Evolutionary conservation across 2,329 filamentous ascomycete species (phyloP).

Genomic region (Ceratocystis lukuohia): DNA sequence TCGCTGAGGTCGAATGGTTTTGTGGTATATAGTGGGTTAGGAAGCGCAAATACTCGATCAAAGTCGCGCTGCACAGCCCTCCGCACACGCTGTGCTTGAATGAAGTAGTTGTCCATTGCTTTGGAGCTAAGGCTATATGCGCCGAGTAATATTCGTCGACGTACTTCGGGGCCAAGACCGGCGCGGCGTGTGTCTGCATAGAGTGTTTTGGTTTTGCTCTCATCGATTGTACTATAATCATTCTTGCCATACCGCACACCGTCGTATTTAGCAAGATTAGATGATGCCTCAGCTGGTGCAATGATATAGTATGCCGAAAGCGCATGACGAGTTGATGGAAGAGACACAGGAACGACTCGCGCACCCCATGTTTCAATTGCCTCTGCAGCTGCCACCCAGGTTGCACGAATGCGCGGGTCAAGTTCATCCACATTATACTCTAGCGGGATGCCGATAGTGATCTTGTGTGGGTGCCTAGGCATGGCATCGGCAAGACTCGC

Average conservation of each 20-base stretch:
- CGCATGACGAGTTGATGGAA: slow-evolving; percentile 73
- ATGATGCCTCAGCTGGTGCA: slow-evolving; percentile 86
- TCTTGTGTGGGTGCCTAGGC: slow-evolving; percentile 23
- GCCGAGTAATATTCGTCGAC: slow-evolving; percentile 74
- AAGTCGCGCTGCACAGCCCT: slow-evolving; percentile 78
- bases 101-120: slow-evolving; percentile 92
- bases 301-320: slow-evolving; percentile 91
- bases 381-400: slow-evolving; percentile 53
- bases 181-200: slow-evolving; percentile 63
- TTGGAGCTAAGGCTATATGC: slow-evolving; percentile 81
- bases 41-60: slow-evolving; percentile 56
- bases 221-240: slow-evolving; percentile 31
- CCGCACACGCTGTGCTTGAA: slow-evolving; percentile 80
- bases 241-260: slow-evolving; percentile 79
- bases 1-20: slow-evolving; percentile 45
- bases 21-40: slow-evolving; percentile 51
- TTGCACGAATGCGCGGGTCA: slow-evolving; percentile 49
- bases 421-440: slow-evolving; percentile 89
- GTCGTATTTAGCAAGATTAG: slow-evolving; percentile 93
- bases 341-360: slow-evolving; percentile 58
- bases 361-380: slow-evolving; percentile 52
- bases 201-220: slow-evolving; percentile 46
- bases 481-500: slow-evolving; percentile 24
- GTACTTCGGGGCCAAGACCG: slow-evolving; percentile 74
- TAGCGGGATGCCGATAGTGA: slow-evolving; percentile 44